These are phyloP conservation scores for Erysiphe pulchra DNA, from an alignment of 2,329 filamentous ascomycete species.

Conservation along the genomic window DNA sequence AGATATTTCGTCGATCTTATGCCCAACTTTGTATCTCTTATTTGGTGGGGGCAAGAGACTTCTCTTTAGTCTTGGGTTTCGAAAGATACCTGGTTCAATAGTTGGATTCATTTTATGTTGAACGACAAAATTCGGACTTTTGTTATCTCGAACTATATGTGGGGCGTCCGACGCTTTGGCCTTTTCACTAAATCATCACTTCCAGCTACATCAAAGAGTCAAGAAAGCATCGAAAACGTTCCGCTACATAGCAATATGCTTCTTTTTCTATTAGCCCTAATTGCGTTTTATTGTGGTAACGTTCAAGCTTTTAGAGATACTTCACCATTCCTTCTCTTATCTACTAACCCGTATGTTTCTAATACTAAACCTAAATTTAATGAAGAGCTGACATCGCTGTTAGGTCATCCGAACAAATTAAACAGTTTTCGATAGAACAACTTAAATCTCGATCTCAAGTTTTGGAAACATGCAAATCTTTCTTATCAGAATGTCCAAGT, in stretches of 20 bases:
- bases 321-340: slow-evolving; percentile 73
- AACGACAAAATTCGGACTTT: no score
- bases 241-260: no score
- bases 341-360: slow-evolving; percentile 20
- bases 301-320: slow-evolving; percentile 60
- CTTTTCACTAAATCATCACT: no score
- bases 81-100: slow-evolving; percentile 19
- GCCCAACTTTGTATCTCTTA: slow-evolving; percentile 36
- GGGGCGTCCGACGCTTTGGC: no score
- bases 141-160: no score
- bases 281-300: slow-evolving; percentile 8
- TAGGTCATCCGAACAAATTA: slow-evolving; percentile 5
- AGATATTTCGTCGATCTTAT: slow-evolving; percentile 47
- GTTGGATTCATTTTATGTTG: slow-evolving; percentile 1
- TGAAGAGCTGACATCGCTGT: neutral
- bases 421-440: slow-evolving; percentile 3
- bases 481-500: slow-evolving; percentile 44
- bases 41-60: slow-evolving; percentile 24
- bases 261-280: no score
- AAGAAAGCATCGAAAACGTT: no score
- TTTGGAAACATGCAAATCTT: slow-evolving; percentile 8
- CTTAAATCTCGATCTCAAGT: slow-evolving; percentile 7
- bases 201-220: no score
- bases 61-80: slow-evolving; percentile 32
- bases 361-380: neutral